phyloP scores from a whole-genome alignment of 306 rosid genomes.

The Chamaecrista fasciculata region DNA sequence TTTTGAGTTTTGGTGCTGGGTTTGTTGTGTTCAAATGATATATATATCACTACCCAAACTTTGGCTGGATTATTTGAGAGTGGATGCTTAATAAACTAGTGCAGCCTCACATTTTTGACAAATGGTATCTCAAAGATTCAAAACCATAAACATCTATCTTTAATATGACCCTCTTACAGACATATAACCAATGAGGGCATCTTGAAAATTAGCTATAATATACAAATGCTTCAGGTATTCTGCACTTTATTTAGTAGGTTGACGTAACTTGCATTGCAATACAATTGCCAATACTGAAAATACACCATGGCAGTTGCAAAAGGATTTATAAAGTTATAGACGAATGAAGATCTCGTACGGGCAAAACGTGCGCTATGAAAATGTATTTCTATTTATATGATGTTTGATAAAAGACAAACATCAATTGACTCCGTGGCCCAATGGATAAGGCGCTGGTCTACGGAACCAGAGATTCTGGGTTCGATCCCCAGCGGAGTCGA shows the following conservation, averaged over 20 bases:
- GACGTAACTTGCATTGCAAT: not conserved
- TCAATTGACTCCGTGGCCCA: slow-evolving; percentile 26
- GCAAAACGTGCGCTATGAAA: too few species aligned
- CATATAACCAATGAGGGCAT: too few species aligned
- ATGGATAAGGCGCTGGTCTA: slow-evolving; percentile 83
- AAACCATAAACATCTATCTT: too few species aligned
- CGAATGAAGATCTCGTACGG: too few species aligned
- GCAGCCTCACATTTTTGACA: not conserved
- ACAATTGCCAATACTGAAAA: not conserved
- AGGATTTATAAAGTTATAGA: too few species aligned
- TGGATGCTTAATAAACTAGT: not conserved
- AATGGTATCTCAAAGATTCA: too few species aligned
- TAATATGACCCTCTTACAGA: too few species aligned
- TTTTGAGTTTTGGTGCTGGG: not conserved
- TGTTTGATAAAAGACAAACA: too few species aligned
- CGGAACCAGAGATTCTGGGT: slow-evolving; percentile 81
- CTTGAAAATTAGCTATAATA: too few species aligned
- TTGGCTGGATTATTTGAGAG: slow-evolving; percentile 6
- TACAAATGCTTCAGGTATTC: too few species aligned
- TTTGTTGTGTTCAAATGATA: not conserved
- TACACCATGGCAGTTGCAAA: not conserved
- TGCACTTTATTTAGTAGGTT: not conserved
- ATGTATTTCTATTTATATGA: too few species aligned
- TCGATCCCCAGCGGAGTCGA: slow-evolving; percentile 64
- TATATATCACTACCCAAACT: not conserved